Percentiles rank a stretch among this genome's conserved stretches.
phyloP scores from a whole-genome alignment of 2,329 filamentous ascomycete species.

The Tolypocladium ophioglossoides region DNA sequence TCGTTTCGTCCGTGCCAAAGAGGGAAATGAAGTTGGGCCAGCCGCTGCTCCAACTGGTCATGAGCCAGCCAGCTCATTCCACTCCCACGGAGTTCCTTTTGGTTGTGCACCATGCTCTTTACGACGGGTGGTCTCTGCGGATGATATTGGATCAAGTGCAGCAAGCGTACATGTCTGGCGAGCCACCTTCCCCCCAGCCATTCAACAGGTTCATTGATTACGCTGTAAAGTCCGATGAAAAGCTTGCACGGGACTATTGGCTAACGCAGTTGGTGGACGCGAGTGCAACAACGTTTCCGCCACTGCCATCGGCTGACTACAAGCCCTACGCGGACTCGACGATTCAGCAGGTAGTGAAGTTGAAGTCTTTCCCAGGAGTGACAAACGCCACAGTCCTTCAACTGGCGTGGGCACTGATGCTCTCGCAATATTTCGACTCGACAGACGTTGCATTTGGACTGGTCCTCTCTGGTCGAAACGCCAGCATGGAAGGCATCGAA shows the following conservation, averaged over 20 bases:
- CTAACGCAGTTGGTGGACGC: background rate
- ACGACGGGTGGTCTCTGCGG: constrained; percentile 42
- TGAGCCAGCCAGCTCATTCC: background rate
- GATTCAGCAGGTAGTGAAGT: background rate
- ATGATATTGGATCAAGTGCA: constrained; percentile 32
- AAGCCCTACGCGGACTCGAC: background rate
- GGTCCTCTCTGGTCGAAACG: constrained; percentile 1
- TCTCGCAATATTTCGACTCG: constrained; percentile 1
- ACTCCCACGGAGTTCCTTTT: constrained; percentile 10
- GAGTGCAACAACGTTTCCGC: background rate
- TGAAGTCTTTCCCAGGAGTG: background rate
- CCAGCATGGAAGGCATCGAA: constrained; percentile 2
- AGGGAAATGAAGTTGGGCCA: constrained; percentile 26
- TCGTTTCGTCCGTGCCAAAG: constrained; percentile 3
- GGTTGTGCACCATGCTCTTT: constrained; percentile 40
- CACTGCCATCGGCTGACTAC: background rate
- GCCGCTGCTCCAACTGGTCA: constrained; percentile 30
- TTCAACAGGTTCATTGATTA: constrained; percentile 1
- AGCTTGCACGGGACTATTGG: background rate
- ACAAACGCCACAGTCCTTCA: background rate
- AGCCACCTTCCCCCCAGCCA: constrained; percentile 1
- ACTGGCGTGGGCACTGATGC: background rate
- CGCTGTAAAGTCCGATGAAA: background rate
- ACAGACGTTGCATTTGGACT: background rate
- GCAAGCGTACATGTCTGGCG: constrained; percentile 22